A percentile compares a stretch with the other conserved stretches of the same genome.
phyloP scores from a whole-genome alignment of 805 yeast genomes.

The Blastobotrys terrestris region DNA sequence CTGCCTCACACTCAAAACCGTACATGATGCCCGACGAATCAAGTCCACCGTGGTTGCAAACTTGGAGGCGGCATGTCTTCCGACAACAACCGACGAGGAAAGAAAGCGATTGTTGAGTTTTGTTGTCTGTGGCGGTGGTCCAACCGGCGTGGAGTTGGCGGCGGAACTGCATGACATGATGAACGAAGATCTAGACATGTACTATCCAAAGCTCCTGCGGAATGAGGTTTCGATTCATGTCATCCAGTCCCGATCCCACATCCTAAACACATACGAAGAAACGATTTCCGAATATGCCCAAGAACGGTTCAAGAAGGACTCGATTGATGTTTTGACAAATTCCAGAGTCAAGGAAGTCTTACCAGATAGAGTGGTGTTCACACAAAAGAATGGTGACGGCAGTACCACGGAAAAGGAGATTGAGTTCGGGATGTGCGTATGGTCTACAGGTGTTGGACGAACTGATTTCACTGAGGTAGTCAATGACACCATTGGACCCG shows the following conservation, averaged over 20 bases:
- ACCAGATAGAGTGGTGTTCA: conserved; percentile 53
- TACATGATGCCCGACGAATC: conserved; percentile 55
- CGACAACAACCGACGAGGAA: conserved; percentile 58
- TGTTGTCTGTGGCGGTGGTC: conserved; percentile 71
- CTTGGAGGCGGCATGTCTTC: conserved; percentile 58
- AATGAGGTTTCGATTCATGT: conserved; percentile 62
- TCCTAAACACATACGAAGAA: conserved; percentile 63
- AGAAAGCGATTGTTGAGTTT: conserved; percentile 54
- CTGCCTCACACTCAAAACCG: conserved; percentile 57
- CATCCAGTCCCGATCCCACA: conserved; percentile 62
- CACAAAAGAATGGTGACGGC: conserved; percentile 38
- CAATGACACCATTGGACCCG: conserved; percentile 40
- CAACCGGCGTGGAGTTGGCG: conserved; percentile 70
- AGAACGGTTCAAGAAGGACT: conserved; percentile 55
- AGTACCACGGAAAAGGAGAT: conserved; percentile 38
- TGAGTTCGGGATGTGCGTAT: conserved; percentile 62
- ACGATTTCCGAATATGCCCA: conserved; percentile 59
- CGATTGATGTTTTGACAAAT: conserved; percentile 56
- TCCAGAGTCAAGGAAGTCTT: conserved; percentile 56
- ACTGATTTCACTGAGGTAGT: conserved; percentile 54
- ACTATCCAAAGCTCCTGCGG: conserved; percentile 54
- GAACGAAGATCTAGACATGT: conserved; percentile 54
- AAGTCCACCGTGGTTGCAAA: conserved; percentile 49
- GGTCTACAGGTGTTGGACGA: conserved; percentile 74
- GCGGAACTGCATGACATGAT: conserved; percentile 63